Evolutionary conservation across 768 basidiomycete genomes (phyloP), one percentile per base, ranked within the genome.

Genomic region (Porphyrellus cyaneotinctus): DNA sequence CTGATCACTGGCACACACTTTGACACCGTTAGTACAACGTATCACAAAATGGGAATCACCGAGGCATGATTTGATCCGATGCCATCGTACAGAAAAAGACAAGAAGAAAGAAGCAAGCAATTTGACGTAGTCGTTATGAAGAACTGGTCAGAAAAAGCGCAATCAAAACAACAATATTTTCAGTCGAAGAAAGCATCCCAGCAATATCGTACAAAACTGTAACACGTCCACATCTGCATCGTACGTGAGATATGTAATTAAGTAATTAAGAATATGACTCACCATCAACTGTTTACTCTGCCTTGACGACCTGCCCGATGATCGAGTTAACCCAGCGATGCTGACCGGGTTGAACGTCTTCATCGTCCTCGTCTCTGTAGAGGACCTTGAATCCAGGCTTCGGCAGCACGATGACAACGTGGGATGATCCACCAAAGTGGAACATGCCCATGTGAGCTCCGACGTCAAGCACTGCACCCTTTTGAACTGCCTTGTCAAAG

Each of bases 341-440:
- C 2, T 22, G n/a, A 11, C 37, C 31, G 6, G 6, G 12, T 1
- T 24, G 5, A 10, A 57, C 22, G 18, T 4, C 7, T 11, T 31
- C 14, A 12, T 17, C 17, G 17, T 36, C 32, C 3, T 14, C 33
- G 11, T 28, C 46, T 28, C 26, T 10, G 24, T 17, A 54, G 59
- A 48, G 66, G 33, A 70, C 22, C 32, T 49, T 17, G 33, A 49
- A 36, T 18, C n/a, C 22, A 23, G 8, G 14, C 37, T 47, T 47
- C 13, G 45, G 23, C 43, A 22, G 47, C 15, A 82, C 78, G 28
- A 81, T 51, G 44, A 78, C 52, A 31, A 67, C 68, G 45, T 78
- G 72, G 0, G 78, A 72, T 31, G 79, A 83, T 7, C 82, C 83
- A 10, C 81, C 83, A 67, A 81, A 84, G 62, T 83, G 83, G 76